These are phyloP conservation scores for grape (Vitis vinifera) DNA, from an alignment of 164 flowering plant species.

Conservation along the genomic window DNA sequence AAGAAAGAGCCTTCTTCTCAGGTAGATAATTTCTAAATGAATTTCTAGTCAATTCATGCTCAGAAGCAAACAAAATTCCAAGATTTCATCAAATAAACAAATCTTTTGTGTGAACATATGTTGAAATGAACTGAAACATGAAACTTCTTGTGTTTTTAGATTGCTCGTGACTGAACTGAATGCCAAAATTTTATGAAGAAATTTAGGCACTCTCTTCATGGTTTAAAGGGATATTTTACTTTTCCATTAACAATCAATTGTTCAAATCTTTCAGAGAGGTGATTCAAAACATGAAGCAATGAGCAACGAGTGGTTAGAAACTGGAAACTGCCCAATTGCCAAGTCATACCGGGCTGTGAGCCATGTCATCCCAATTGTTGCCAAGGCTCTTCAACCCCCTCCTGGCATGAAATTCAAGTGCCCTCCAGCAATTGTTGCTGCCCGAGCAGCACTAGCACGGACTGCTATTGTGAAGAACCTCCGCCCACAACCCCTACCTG, in stretches of 20 bases:
- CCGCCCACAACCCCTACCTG: conserved; percentile 87
- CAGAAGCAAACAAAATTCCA: not conserved
- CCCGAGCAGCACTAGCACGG: conserved; percentile 82
- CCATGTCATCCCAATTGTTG: conserved; percentile 77
- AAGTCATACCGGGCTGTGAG: conserved; percentile 94
- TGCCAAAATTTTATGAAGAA: not conserved
- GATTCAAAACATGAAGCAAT: conserved; percentile 78
- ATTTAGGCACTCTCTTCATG: not conserved
- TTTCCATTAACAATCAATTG: not conserved
- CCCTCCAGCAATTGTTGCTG: conserved; percentile 91
- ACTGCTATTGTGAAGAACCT: conserved; percentile 85
- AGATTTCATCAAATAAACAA: too few relatives aligned
- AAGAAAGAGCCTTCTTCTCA: conserved; percentile 61
- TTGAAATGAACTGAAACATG: too few relatives aligned
- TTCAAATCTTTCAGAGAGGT: conserved; percentile 47
- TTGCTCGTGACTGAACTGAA: too few relatives aligned
- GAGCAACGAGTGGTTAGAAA: conserved; percentile 89
- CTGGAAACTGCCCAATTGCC: conserved; percentile 92
- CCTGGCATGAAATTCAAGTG: conserved; percentile 75
- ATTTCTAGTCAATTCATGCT: not conserved
- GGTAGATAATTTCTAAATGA: conserved; percentile 31
- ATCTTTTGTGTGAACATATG: too few relatives aligned
- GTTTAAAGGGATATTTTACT: not conserved
- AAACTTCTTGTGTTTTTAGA: too few relatives aligned
- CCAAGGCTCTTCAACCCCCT: conserved; percentile 77